A percentile compares a stretch with the other conserved stretches of the same genome.
Evolutionary conservation across 768 basidiomycete species (phyloP).

Genomic region (Collybiopsis confluens): DNA sequence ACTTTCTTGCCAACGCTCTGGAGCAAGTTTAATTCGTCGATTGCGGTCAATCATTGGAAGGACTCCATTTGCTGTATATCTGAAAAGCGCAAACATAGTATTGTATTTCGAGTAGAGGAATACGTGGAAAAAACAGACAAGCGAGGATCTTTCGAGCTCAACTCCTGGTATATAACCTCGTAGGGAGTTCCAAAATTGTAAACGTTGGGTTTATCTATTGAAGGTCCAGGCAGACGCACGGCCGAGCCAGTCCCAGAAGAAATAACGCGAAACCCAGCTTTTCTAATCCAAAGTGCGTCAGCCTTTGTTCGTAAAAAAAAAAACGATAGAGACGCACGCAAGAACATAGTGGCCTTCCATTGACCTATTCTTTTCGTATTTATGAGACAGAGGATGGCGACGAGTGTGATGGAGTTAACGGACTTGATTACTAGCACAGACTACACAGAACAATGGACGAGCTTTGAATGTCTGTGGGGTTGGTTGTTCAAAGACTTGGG

Average conservation of each 20-base stretch:
- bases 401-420: slow-evolving; percentile 19
- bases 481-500: slow-evolving; percentile 3
- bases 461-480: slow-evolving; percentile 43
- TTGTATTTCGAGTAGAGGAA: not conserved
- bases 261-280: slow-evolving; percentile 87
- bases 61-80: slow-evolving; percentile 91
- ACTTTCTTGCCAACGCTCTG: slow-evolving; percentile 96
- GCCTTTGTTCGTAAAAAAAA: not conserved
- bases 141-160: slow-evolving; percentile 75
- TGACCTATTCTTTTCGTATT: slow-evolving; percentile 75
- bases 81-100: slow-evolving; percentile 26
- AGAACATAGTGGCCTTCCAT: slow-evolving; percentile 97
- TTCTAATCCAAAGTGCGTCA: slow-evolving; percentile 38
- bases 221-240: slow-evolving; percentile 91
- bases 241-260: slow-evolving; percentile 97
- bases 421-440: slow-evolving; percentile 99
- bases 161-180: slow-evolving; percentile 90
- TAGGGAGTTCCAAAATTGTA: slow-evolving; percentile 97
- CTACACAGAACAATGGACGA: slow-evolving; percentile 90
- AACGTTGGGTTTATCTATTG: slow-evolving; percentile 96
- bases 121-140: slow-evolving; percentile 55
- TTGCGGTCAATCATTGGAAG: slow-evolving; percentile 97
- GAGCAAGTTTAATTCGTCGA: slow-evolving; percentile 83
- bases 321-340: slow-evolving; percentile 61
- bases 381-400: slow-evolving; percentile 4